phyloP scores from a whole-genome alignment of 1,284 basidiomycete species.

The Moniliella sp. region DNA sequence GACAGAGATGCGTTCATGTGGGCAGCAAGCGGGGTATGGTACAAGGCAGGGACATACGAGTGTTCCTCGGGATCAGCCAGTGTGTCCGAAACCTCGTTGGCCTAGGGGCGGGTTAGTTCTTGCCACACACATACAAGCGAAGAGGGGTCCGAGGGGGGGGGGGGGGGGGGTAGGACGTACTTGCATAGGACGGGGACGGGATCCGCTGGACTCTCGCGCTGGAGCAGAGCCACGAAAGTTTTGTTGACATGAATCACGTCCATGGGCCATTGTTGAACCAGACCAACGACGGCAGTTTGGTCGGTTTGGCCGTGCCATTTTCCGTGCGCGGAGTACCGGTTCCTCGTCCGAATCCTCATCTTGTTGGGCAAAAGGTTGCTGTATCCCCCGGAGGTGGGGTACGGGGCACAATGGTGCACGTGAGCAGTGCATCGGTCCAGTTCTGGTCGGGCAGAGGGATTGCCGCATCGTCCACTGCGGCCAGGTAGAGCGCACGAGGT shows the following conservation, averaged over 20 bases:
- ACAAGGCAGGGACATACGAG: background rate
- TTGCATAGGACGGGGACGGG: background rate
- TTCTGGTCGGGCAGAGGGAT: no score
- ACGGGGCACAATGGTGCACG: no score
- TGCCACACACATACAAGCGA: no score
- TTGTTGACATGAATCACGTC: conserved; percentile 20
- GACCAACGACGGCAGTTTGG: background rate
- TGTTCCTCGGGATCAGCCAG: background rate
- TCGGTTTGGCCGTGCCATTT: background rate
- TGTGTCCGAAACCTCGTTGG: no score
- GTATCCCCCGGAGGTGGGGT: background rate
- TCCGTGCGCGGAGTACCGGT: background rate
- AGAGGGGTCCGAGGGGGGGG: no score
- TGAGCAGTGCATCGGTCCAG: no score
- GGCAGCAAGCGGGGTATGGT: no score
- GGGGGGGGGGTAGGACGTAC: no score
- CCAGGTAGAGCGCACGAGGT: conserved; percentile 21
- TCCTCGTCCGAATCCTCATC: no score
- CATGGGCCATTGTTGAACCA: conserved; percentile 7
- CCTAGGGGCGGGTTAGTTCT: no score
- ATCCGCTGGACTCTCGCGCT: conserved; percentile 4
- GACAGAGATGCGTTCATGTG: no score
- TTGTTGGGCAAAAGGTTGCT: background rate
- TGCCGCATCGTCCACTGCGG: conserved; percentile 3
- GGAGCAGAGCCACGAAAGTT: conserved; percentile 25